Conservation (phyloP, 1,139 yeast genomes). For the Suhomyces terraborum region DNA sequence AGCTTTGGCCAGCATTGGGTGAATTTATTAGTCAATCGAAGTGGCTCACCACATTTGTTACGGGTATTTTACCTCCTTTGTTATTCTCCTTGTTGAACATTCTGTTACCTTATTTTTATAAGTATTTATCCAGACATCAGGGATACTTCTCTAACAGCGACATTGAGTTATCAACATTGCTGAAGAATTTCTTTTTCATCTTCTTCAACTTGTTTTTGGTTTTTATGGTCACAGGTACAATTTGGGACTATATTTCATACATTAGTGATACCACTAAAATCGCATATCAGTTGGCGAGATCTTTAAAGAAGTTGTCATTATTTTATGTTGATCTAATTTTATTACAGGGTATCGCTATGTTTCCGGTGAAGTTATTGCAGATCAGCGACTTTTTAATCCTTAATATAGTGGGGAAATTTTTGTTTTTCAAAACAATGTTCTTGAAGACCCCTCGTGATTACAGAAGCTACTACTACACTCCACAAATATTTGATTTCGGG, state of each 20-base stretch:
- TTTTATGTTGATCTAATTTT: slow-evolving; percentile 83
- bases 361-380: slow-evolving; percentile 70
- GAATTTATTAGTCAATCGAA: slow-evolving; percentile 56
- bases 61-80: slow-evolving; percentile 53
- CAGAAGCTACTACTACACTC: slow-evolving; percentile 53
- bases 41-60: slow-evolving; percentile 72
- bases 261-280: slow-evolving; percentile 74
- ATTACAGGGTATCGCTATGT: slow-evolving; percentile 82
- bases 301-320: slow-evolving; percentile 66
- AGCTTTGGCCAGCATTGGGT: slow-evolving; percentile 75
- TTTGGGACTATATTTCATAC: slow-evolving; percentile 63
- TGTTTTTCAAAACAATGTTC: slow-evolving; percentile 51
- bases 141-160: slow-evolving; percentile 82
- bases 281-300: slow-evolving; percentile 75
- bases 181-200: slow-evolving; percentile 81
- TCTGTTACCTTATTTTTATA: slow-evolving; percentile 73
- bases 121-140: slow-evolving; percentile 66
- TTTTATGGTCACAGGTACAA: slow-evolving; percentile 79
- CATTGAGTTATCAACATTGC: slow-evolving; percentile 73
- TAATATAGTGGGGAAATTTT: slow-evolving; percentile 55
- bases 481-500: slow-evolving; percentile 67
- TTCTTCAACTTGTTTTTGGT: slow-evolving; percentile 84
- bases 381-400: slow-evolving; percentile 60
- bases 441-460: slow-evolving; percentile 58
- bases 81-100: slow-evolving; percentile 70